Percentiles rank a stretch among this genome's conserved stretches.
Conservation (phyloP, 768 basidiomycete species). For the Rhizopogon sp. region DNA sequence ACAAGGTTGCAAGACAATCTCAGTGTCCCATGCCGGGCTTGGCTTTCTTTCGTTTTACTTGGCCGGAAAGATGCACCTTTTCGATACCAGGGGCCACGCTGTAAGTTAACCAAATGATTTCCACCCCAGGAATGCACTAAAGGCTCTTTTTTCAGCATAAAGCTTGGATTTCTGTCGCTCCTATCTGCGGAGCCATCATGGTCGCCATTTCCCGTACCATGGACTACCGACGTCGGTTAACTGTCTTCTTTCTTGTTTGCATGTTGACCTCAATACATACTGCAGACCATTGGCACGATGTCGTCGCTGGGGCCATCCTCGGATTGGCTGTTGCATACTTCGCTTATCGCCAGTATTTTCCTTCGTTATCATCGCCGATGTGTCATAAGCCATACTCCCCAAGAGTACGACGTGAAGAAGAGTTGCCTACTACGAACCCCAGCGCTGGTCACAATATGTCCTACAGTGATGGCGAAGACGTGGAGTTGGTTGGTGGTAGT, state of each 20-base stretch:
- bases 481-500: slow-evolving; percentile 19
- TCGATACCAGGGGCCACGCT: slow-evolving; percentile 73
- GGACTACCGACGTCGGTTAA: slow-evolving; percentile 76
- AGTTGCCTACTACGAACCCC: slow-evolving; percentile 36
- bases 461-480: slow-evolving; percentile 17
- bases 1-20: neutral
- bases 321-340: slow-evolving; percentile 72
- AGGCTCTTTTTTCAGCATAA: slow-evolving; percentile 42
- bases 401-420: slow-evolving; percentile 45
- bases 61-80: slow-evolving; percentile 89
- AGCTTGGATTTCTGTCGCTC: slow-evolving; percentile 78
- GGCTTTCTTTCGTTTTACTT: slow-evolving; percentile 86
- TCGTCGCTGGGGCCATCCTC: slow-evolving; percentile 71
- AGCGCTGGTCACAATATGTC: slow-evolving; percentile 1
- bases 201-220: slow-evolving; percentile 86
- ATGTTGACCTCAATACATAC: slow-evolving; percentile 3
- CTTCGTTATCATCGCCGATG: slow-evolving; percentile 54
- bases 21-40: slow-evolving; percentile 91
- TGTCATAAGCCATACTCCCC: slow-evolving; percentile 73
- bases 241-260: neutral
- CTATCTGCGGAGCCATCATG: slow-evolving; percentile 71
- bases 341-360: slow-evolving; percentile 81
- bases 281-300: slow-evolving; percentile 90
- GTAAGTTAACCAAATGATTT: slow-evolving; percentile 30
- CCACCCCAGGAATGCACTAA: slow-evolving; percentile 1